A percentile compares a stretch with the other conserved stretches of the same genome.
Evolutionary conservation across 2,329 filamentous ascomycete genomes (phyloP).

Genomic region (Boeremia lycopersici): DNA sequence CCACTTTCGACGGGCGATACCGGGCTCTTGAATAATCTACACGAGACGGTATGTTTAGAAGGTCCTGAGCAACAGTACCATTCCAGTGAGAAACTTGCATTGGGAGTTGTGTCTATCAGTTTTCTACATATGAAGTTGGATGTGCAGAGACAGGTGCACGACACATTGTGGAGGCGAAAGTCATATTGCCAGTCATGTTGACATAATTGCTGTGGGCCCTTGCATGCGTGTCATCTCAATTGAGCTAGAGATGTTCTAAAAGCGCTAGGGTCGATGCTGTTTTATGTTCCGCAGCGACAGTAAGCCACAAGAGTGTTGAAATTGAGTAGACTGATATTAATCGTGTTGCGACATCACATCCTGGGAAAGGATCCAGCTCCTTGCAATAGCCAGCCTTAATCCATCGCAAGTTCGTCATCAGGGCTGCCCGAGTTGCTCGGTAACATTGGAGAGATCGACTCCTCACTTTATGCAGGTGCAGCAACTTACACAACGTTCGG

Average conservation of each 20-base stretch:
- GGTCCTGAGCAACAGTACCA: too few relatives aligned
- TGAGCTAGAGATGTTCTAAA: background rate
- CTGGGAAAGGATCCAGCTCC: background rate
- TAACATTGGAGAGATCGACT: background rate
- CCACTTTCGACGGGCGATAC: too few relatives aligned
- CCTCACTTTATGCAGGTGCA: constrained; percentile 2
- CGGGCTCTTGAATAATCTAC: too few relatives aligned
- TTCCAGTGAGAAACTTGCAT: too few relatives aligned
- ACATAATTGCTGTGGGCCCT: constrained; percentile 1
- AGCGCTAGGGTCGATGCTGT: background rate
- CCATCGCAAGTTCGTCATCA: background rate
- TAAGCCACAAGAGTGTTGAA: background rate
- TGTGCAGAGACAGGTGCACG: too few relatives aligned
- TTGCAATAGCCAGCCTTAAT: background rate
- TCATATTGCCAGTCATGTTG: too few relatives aligned
- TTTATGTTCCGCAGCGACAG: background rate
- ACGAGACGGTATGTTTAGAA: too few relatives aligned
- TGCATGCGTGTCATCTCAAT: constrained; percentile 10
- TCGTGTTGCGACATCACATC: background rate
- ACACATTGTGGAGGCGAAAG: too few relatives aligned
- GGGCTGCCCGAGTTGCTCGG: background rate
- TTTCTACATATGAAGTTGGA: too few relatives aligned
- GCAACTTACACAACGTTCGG: background rate
- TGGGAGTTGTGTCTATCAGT: too few relatives aligned
- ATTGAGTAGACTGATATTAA: background rate